Conservation (phyloP, 139 green algal species). For the Chlamydomonas schloesseri region DNA sequence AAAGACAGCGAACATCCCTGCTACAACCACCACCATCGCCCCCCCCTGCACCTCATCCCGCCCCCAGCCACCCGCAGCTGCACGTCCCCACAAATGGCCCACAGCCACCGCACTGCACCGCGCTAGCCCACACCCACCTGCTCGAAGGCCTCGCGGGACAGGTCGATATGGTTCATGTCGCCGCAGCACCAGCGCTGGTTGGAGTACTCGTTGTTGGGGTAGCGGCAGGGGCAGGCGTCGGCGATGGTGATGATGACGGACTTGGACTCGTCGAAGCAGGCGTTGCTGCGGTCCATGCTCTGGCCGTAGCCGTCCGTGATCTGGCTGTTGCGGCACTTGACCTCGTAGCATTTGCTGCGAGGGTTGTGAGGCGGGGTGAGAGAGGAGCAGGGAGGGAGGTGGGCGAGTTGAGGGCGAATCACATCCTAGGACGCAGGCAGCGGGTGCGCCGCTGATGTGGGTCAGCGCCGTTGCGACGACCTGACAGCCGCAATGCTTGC, state of each 20-base stretch:
- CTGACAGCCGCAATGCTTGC: no score
- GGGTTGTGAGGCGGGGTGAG: no score
- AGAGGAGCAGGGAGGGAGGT: background rate
- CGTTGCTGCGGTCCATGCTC: background rate
- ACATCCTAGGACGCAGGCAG: no score
- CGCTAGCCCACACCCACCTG: background rate
- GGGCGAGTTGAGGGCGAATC: background rate
- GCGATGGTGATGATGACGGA: slow-evolving; percentile 43
- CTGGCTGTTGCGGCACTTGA: slow-evolving; percentile 12
- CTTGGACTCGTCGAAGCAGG: slow-evolving; percentile 30
- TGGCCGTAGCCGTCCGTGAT: slow-evolving; percentile 42
- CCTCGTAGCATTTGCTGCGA: slow-evolving; percentile 30
- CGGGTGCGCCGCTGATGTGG: background rate
- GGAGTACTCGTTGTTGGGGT: slow-evolving; percentile 37
- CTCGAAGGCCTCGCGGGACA: slow-evolving; percentile 34
- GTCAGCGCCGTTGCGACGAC: no score
- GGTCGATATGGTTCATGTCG: slow-evolving; percentile 49
- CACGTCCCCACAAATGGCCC: background rate
- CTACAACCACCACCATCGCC: no score
- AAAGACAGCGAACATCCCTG: no score
- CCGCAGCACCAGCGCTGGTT: slow-evolving; percentile 56
- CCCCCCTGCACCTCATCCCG: no score
- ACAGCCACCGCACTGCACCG: no score
- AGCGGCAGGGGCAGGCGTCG: slow-evolving; percentile 50
- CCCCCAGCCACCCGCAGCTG: no score